These are phyloP conservation scores for Kwoniella newhampshirensis DNA, from an alignment of 768 basidiomycete genomes.

Conservation along the genomic window DNA sequence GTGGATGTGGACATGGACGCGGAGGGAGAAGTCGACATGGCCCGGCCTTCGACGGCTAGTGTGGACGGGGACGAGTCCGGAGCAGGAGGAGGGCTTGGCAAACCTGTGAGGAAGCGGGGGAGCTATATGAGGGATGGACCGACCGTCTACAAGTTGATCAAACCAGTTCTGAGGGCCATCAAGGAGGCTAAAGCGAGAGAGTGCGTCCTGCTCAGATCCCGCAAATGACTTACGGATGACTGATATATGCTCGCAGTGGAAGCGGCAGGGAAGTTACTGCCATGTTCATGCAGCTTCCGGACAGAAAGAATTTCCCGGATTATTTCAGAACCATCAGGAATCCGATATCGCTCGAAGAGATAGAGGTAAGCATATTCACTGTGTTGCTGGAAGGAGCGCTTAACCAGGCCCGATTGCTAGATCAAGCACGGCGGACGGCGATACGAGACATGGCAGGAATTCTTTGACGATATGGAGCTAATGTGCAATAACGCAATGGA, in stretches of 20 bases:
- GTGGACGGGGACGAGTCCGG: slow-evolving; percentile 10
- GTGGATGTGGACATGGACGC: slow-evolving; percentile 7
- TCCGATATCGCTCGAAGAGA: slow-evolving; percentile 85
- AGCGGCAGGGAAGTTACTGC: slow-evolving; percentile 53
- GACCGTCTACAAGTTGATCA: slow-evolving; percentile 44
- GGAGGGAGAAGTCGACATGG: slow-evolving; percentile 24
- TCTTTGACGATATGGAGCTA: slow-evolving; percentile 81
- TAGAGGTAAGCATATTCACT: slow-evolving; percentile 66
- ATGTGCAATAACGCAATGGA: slow-evolving; percentile 84
- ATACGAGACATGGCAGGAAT: slow-evolving; percentile 67
- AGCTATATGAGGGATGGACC: slow-evolving; percentile 44
- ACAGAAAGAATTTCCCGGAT: slow-evolving; percentile 66
- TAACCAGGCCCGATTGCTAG: slow-evolving; percentile 56
- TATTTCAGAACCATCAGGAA: slow-evolving; percentile 77
- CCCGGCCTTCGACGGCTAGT: not conserved
- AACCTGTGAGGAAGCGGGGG: slow-evolving; percentile 27
- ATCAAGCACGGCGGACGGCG: slow-evolving; percentile 77
- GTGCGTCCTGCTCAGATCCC: slow-evolving; percentile 27
- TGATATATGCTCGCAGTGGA: slow-evolving; percentile 17
- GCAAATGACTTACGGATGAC: not conserved
- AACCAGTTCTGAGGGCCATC: slow-evolving; percentile 39
- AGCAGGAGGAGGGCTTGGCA: not conserved
- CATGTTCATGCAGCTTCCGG: slow-evolving; percentile 82
- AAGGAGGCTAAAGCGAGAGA: slow-evolving; percentile 37
- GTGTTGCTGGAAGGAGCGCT: slow-evolving; percentile 57